phyloP scores from a whole-genome alignment of 345 rosid genomes.

The Lepidium sativum region DNA sequence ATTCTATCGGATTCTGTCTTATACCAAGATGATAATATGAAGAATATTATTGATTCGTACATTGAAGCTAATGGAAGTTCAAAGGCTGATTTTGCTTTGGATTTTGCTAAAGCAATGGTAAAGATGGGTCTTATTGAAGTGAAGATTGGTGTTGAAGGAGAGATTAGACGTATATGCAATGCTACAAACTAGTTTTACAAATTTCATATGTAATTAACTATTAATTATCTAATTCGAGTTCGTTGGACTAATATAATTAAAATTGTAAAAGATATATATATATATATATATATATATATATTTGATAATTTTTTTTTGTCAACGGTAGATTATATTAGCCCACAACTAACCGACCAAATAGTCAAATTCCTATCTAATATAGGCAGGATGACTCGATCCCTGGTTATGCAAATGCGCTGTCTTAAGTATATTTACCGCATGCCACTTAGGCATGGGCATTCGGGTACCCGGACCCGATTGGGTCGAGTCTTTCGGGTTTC shows the following conservation, averaged over 20 bases:
- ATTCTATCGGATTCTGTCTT: slow-evolving; percentile 49
- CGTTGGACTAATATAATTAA: neutral
- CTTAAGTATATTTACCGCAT: too few relatives aligned
- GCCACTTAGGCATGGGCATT: too few relatives aligned
- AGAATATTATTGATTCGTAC: slow-evolving; percentile 35
- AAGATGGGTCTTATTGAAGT: slow-evolving; percentile 46
- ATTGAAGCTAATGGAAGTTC: neutral
- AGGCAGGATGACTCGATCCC: too few relatives aligned
- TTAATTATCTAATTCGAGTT: neutral
- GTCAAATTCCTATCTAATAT: too few relatives aligned
- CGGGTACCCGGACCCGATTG: too few relatives aligned
- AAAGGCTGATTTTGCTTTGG: slow-evolving; percentile 31
- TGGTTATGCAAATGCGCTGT: too few relatives aligned
- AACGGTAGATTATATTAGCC: too few relatives aligned
- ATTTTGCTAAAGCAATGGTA: slow-evolving; percentile 47
- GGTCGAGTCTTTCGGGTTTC: too few relatives aligned
- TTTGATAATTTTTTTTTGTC: neutral
- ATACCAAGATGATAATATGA: slow-evolving; percentile 27
- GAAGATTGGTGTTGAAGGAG: slow-evolving; percentile 37
- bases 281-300: too few relatives aligned
- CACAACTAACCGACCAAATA: too few relatives aligned
- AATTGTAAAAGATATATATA: too few relatives aligned
- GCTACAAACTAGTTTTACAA: slow-evolving; percentile 29
- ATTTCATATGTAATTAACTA: neutral
- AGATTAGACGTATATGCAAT: slow-evolving; percentile 42